These are phyloP conservation scores for Kodamaea derodonti DNA, from an alignment of 1,139 yeast genomes.

Conservation along the genomic window DNA sequence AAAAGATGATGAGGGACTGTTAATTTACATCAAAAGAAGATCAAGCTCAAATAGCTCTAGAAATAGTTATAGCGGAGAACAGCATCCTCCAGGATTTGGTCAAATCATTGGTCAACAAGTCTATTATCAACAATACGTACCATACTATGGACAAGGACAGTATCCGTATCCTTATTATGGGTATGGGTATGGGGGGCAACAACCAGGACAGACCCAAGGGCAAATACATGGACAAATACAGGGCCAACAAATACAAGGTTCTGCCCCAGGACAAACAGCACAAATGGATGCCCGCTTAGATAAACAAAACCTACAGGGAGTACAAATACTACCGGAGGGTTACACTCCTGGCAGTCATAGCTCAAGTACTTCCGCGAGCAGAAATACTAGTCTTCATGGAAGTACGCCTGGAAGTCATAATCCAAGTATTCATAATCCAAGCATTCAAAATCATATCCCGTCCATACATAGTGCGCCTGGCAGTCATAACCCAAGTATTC, in stretches of 20 bases:
- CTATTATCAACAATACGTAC: conserved; percentile 7
- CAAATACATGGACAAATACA: too few species aligned
- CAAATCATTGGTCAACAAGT: conserved; percentile 6
- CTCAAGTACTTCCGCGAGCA: not conserved
- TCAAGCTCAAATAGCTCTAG: conserved; percentile 30
- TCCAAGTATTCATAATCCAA: not conserved
- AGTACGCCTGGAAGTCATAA: not conserved
- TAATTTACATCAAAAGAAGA: conserved; percentile 67
- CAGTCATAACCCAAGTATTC: not conserved
- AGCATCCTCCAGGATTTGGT: conserved; percentile 2
- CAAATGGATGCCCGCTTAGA: not conserved
- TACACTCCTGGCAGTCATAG: not conserved
- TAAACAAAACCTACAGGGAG: too few species aligned
- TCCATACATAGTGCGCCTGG: not conserved
- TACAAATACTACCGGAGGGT: not conserved
- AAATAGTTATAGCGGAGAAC: conserved; percentile 3
- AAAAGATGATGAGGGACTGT: conserved; percentile 66
- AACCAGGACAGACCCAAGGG: not conserved
- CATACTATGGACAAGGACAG: conserved; percentile 6
- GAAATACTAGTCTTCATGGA: not conserved
- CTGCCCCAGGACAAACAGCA: too few species aligned
- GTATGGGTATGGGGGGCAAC: not conserved
- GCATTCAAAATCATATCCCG: not conserved
- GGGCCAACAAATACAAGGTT: too few species aligned
- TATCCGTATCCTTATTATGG: not conserved